Base-by-base conservation (phyloP, 768 basidiomycete genomes). In the Hypholoma fasciculare region DNA sequence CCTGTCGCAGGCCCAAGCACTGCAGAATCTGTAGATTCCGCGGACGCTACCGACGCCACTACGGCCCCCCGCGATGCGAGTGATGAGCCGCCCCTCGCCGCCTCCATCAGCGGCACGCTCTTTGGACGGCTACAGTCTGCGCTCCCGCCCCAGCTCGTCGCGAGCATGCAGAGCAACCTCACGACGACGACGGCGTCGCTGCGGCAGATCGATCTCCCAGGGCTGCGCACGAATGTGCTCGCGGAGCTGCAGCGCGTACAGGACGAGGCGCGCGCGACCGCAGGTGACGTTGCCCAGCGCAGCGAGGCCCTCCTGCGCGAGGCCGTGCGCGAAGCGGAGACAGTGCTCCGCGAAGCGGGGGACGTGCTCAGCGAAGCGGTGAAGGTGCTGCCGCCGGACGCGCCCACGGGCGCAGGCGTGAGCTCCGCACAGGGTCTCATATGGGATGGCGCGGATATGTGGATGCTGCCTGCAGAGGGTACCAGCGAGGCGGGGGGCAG, bases 391-490 rank as follows among this genome's bases (percentile, higher is more conserved):
- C 96, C 95, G 0, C 95, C 95, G 1, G 87, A 90, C 38, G 81
- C 81, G 44, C 74, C 67, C 0, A 69, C 64, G 7, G 20, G 39
- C 58, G 58, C 7, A 11, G n/a, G 1, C 23, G 56, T 34, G 23
- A 9, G 47, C 40, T 38, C n/a, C 40, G 48, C 12, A 36, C 61
- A 65, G 34, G 83, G 81, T 3, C 67, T 87, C 26, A 63, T 84
- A 43, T 96, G 93, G 93, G 94, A 96, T 69, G 94, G 93, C 1
- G 75, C 86, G 34, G 93, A 96, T 71, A 82, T 94, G 68, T 95
- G 93, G 88, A 86, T 88, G 76, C 67, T 94, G 57, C 92, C 83
- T 8, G 36, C 38, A n/a, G 48, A 55, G 34, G 43, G 54, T 26
- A 9, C 30, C 9, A 9, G 30, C 30, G 30, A 34, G 30, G 30